Conservation (phyloP, 2,329 filamentous ascomycete species). For the Colletotrichum camelliae region DNA sequence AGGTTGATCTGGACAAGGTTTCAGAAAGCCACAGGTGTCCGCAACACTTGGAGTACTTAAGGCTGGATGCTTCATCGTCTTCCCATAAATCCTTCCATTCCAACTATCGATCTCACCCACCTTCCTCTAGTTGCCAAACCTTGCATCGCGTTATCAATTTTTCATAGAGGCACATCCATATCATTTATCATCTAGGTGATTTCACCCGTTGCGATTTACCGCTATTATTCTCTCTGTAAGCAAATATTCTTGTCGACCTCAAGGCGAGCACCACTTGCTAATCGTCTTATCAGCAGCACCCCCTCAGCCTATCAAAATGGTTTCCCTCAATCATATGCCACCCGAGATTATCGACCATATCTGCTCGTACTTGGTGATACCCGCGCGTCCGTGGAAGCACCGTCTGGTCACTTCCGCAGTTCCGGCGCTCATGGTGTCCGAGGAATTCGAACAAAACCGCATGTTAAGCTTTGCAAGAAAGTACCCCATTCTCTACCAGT, state of each 20-base stretch:
- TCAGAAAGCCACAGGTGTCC: background rate
- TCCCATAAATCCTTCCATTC: too few species aligned
- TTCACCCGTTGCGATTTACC: fast-evolving
- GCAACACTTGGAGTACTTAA: background rate
- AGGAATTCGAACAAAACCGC: background rate
- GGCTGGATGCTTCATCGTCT: fast-evolving
- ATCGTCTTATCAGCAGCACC: fast-evolving
- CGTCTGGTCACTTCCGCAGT: fast-evolving
- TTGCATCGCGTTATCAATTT: background rate
- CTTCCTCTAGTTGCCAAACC: background rate
- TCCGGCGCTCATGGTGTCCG: fast-evolving
- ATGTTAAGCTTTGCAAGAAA: background rate
- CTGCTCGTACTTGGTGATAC: background rate
- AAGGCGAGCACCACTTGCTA: too few species aligned
- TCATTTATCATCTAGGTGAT: fast-evolving
- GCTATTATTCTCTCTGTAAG: background rate
- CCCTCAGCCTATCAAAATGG: background rate
- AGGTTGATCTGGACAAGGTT: background rate
- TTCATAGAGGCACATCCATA: fast-evolving
- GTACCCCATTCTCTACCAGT: background rate
- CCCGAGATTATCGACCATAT: background rate
- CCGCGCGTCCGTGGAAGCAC: background rate
- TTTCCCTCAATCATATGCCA: background rate
- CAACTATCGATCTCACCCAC: background rate
- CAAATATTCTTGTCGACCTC: background rate